Base-by-base conservation (phyloP, 495 filamentous ascomycete genomes). In the Penicillium desertorum region DNA sequence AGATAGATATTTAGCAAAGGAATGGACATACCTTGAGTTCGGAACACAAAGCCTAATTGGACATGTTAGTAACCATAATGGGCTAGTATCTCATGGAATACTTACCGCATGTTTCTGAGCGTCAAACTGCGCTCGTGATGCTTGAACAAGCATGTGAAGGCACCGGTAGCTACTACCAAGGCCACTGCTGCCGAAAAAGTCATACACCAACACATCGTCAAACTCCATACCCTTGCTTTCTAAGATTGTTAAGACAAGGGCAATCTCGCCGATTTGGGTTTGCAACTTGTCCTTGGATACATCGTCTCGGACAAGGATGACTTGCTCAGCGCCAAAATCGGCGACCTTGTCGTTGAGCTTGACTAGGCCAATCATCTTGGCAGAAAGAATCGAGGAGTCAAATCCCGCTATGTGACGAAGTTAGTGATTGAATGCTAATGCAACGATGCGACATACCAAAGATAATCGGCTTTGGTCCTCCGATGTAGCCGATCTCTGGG, bases 151-250 rank as follows among this genome's bases (percentile, higher is more conserved):
- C 30, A 50, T 61, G 25, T 59, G 16, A 17, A 62, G 30, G n/a
- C 56, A 59, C 20, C 60, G 60, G 22, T 62, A 62, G 36, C 56
- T 62, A 41, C 60, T 62, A 1, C 60, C 56, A 19, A 62, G 46
- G 0, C 41, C 60, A 44, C 60, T 62, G n/a, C 37, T 34, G 4
- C 60, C 51, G 42, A 76, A 74, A 16, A 74, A 74, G 42, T 76
- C 64, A 43, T 60, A 71, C 2, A 75, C 20, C 12, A 76, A 50
- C 0, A 76, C 73, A 47, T 75, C 76, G 5, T 79, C 74, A 49
- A 79, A 79, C 47, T 79, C 76, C 76, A 79, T 79, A 8, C 76
- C 76, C 42, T 79, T 79, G 32, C 71, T 73, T 53, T 79, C 61
- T 1, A 75, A 60, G 39, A 79, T 71, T 6, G 77, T 79, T 0